Percentiles rank a stretch among this genome's conserved stretches.
Conservation (phyloP, 2,329 filamentous ascomycete genomes). For the Ophiostoma perfectum region DNA sequence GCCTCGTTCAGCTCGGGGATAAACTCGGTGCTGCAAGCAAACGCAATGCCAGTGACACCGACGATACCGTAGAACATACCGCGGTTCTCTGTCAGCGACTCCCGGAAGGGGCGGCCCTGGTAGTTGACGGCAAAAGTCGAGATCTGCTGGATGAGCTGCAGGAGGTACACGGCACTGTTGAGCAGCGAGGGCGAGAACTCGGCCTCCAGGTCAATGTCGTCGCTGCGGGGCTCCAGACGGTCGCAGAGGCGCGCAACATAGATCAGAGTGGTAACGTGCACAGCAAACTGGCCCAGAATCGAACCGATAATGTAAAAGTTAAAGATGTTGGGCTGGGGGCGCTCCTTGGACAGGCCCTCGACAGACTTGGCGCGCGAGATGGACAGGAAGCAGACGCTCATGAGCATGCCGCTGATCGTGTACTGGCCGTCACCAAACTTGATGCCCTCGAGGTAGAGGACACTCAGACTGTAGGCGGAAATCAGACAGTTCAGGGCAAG, state of each 20-base stretch:
- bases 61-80: constrained; percentile 98
- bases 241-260: constrained; percentile 91
- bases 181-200: constrained; percentile 90
- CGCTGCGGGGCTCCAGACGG: constrained; percentile 65
- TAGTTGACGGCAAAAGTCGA: constrained; percentile 99
- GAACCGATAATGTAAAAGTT: constrained; percentile 98
- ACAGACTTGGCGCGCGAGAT: constrained; percentile 97
- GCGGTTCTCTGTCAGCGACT: constrained; percentile 89
- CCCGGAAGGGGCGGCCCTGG: constrained; percentile 94
- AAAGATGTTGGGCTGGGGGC: constrained; percentile 97
- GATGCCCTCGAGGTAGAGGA: constrained; percentile 95
- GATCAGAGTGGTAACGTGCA: constrained; percentile 89
- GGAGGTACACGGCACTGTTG: constrained; percentile 93
- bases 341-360: constrained; percentile 91
- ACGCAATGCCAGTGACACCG: constrained; percentile 82
- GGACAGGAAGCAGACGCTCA: constrained; percentile 98
- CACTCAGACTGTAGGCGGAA: constrained; percentile 92
- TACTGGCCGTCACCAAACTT: constrained; percentile 99
- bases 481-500: constrained; percentile 96
- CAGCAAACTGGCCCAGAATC: constrained; percentile 91
- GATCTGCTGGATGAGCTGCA: constrained; percentile 97
- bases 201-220: constrained; percentile 79
- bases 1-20: constrained; percentile 91
- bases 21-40: constrained; percentile 91
- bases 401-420: constrained; percentile 98